These are phyloP conservation scores for Jacaranda copaia DNA, from an alignment of 257 asterid genomes.

Conservation along the genomic window DNA sequence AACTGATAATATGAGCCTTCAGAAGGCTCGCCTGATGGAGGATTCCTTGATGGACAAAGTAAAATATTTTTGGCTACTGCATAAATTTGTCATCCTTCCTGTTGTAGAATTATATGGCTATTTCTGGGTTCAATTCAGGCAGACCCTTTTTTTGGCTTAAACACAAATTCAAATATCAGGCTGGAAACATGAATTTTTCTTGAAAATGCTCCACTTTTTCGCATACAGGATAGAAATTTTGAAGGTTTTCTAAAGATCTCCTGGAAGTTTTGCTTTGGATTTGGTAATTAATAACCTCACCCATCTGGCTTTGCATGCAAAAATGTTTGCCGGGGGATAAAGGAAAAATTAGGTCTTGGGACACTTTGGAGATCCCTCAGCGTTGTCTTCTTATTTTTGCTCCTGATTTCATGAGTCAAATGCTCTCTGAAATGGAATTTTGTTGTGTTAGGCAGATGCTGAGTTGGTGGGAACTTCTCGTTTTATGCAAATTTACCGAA, in stretches of 20 bases:
- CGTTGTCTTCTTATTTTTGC: slow-evolving; percentile 9
- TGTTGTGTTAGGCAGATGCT: slow-evolving; percentile 58
- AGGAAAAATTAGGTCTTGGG: not conserved
- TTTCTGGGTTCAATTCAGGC: slow-evolving; percentile 3
- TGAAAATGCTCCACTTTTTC: not conserved
- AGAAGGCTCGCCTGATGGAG: slow-evolving; percentile 82
- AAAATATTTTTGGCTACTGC: slow-evolving; percentile 19
- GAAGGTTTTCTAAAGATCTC: slow-evolving; percentile 1
- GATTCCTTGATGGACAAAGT: slow-evolving; percentile 71
- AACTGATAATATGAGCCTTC: slow-evolving; percentile 95
- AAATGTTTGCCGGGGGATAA: not conserved
- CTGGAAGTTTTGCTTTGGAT: not conserved
- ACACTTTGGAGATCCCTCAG: slow-evolving; percentile 24
- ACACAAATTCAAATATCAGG: not conserved
- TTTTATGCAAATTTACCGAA: slow-evolving; percentile 83
- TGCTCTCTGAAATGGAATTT: slow-evolving; percentile 6
- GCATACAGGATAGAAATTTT: too few relatives aligned
- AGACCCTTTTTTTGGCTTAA: slow-evolving; percentile 5
- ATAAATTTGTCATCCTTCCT: not conserved
- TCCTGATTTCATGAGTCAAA: not conserved
- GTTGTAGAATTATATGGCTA: not conserved
- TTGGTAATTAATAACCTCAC: too few relatives aligned
- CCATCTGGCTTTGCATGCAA: not conserved
- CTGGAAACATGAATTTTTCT: not conserved
- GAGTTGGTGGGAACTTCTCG: slow-evolving; percentile 56